A percentile compares a stretch with the other conserved stretches of the same genome.
Conservation (phyloP, 805 yeast genomes). For the Saturnispora kantuleensis region DNA sequence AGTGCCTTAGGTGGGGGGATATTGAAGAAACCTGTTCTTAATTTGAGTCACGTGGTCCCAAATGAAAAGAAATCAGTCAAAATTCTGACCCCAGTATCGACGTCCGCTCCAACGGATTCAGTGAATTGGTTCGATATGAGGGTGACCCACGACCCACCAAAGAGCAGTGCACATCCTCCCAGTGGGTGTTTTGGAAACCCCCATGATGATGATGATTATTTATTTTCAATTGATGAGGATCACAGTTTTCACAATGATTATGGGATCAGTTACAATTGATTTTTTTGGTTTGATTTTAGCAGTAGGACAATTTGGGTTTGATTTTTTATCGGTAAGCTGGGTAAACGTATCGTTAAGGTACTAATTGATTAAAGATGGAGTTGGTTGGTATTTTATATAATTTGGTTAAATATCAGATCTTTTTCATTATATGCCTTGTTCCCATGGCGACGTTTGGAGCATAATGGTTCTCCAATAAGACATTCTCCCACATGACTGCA, state of each 20-base stretch:
- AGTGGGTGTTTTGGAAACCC: not conserved
- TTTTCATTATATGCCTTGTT: slow-evolving; percentile 33
- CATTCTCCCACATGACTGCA: slow-evolving; percentile 85
- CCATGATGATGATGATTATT: slow-evolving; percentile 10
- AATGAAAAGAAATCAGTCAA: slow-evolving; percentile 15
- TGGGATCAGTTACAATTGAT: not conserved
- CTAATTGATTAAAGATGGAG: not conserved
- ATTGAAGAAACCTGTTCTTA: slow-evolving; percentile 12
- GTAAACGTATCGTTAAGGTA: too few relatives aligned
- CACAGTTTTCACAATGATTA: slow-evolving; percentile 4
- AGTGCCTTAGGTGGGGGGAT: slow-evolving; percentile 13
- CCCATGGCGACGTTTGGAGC: slow-evolving; percentile 74
- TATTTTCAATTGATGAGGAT: slow-evolving; percentile 13
- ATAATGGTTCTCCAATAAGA: slow-evolving; percentile 70
- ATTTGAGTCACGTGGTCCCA: not conserved
- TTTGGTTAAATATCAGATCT: slow-evolving; percentile 18
- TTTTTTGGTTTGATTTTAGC: not conserved
- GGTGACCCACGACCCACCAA: not conserved
- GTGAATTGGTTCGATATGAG: slow-evolving; percentile 25
- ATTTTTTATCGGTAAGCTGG: not conserved
- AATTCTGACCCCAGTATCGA: slow-evolving; percentile 18
- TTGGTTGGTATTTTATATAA: not conserved
- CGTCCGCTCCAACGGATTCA: slow-evolving; percentile 30
- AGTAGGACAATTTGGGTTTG: not conserved
- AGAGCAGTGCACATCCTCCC: not conserved